These are phyloP conservation scores for Spergularia azorica DNA, from an alignment of 179 eudicot genomes.

Conservation along the genomic window DNA sequence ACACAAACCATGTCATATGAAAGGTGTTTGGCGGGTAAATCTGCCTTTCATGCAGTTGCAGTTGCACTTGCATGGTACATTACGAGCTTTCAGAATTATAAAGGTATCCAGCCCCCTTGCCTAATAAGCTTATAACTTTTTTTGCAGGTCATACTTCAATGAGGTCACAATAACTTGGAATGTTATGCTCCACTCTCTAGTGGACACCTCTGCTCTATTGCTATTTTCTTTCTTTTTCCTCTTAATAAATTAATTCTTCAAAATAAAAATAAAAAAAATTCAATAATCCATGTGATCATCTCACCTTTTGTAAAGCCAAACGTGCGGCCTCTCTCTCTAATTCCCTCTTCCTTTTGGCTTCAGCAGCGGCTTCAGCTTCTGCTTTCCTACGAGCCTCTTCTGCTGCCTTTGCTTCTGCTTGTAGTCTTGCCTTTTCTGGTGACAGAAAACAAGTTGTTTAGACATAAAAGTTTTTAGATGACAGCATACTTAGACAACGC, in stretches of 20 bases:
- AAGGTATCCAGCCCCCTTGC: background rate
- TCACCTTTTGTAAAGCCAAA: constrained; percentile 79
- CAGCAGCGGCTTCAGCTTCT: constrained; percentile 81
- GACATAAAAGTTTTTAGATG: background rate
- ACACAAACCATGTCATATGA: too few relatives aligned
- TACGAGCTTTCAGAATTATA: background rate
- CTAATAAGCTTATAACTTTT: too few relatives aligned
- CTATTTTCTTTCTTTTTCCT: background rate
- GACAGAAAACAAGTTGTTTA: constrained; percentile 18
- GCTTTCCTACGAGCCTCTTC: constrained; percentile 85
- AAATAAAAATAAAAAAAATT: background rate
- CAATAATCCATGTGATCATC: constrained; percentile 12
- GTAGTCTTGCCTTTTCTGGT: constrained; percentile 87
- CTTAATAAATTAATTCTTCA: background rate
- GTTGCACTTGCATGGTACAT: background rate
- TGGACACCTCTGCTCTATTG: background rate
- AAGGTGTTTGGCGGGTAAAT: background rate
- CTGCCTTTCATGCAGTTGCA: background rate
- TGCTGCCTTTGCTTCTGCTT: constrained; percentile 95
- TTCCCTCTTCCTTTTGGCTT: constrained; percentile 80
- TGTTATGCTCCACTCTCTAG: background rate
- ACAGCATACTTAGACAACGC: background rate
- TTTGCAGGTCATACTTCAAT: background rate
- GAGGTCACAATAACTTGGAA: background rate
- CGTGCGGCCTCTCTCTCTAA: constrained; percentile 95